phyloP scores from a whole-genome alignment of 1,284 basidiomycete genomes.

The Volvariella volvacea region DNA sequence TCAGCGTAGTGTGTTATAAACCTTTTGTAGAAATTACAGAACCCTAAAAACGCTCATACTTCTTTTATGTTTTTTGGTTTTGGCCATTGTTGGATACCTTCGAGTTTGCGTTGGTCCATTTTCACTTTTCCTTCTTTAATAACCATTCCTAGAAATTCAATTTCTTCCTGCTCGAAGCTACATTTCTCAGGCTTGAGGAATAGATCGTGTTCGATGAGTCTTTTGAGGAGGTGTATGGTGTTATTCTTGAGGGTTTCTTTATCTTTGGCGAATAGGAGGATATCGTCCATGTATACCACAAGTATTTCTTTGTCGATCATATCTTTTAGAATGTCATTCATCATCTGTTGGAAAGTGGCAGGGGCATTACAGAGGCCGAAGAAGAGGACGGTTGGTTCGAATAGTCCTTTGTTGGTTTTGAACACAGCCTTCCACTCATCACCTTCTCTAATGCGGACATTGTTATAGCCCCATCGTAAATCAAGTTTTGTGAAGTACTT shows the following conservation, averaged over 20 bases:
- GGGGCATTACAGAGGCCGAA: no score
- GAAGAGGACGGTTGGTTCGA: slow-evolving; percentile 25
- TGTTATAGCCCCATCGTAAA: slow-evolving; percentile 14
- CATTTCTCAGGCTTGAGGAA: no score
- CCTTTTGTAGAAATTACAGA: slow-evolving; percentile 27
- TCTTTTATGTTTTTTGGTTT: no score
- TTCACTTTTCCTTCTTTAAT: slow-evolving; percentile 22
- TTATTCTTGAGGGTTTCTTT: slow-evolving; percentile 13
- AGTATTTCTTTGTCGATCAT: no score
- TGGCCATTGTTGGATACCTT: slow-evolving; percentile 14
- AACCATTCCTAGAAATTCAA: slow-evolving; percentile 36
- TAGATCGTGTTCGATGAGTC: no score
- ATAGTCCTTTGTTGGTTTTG: slow-evolving; percentile 24
- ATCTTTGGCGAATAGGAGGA: slow-evolving; percentile 11
- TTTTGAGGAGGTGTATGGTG: slow-evolving; percentile 21
- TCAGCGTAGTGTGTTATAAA: slow-evolving; percentile 31
- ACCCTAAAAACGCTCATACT: slow-evolving; percentile 22
- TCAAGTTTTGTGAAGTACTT: no score
- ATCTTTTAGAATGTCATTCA: no score
- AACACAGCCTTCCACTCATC: slow-evolving; percentile 31
- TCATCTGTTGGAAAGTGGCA: no score
- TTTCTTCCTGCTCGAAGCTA: slow-evolving; percentile 21
- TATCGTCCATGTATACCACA: slow-evolving; percentile 12
- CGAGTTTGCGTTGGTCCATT: slow-evolving; percentile 37
- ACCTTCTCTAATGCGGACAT: slow-evolving; percentile 23